Conservation (phyloP, 2,329 filamentous ascomycete species). For the Claviceps citrina region DNA sequence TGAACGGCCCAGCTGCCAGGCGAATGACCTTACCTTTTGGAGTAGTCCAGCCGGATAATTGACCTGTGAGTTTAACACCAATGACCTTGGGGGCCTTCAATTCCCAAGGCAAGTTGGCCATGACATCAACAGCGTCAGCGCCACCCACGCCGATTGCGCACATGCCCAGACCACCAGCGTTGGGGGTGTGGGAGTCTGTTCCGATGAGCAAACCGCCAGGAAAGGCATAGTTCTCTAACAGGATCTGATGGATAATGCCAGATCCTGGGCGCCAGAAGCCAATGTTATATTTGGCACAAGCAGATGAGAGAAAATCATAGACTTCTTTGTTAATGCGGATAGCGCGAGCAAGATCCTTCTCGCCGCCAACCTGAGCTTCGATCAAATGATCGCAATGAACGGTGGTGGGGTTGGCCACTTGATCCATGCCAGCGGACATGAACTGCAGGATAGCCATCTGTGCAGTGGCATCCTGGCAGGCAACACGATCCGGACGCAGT, state of each 20-base stretch:
- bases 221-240: slow-evolving; percentile 98
- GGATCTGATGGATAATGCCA: slow-evolving; percentile 98
- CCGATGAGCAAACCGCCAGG: slow-evolving; percentile 95
- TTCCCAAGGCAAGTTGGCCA: slow-evolving; percentile 95
- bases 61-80: slow-evolving; percentile 84
- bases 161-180: slow-evolving; percentile 92
- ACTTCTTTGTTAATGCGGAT: slow-evolving; percentile 96
- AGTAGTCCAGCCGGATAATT: slow-evolving; percentile 78
- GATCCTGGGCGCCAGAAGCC: slow-evolving; percentile 98
- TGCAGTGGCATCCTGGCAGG: slow-evolving; percentile 97
- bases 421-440: slow-evolving; percentile 96
- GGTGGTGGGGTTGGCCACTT: slow-evolving; percentile 83
- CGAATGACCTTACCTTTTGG: slow-evolving; percentile 57
- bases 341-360: slow-evolving; percentile 84
- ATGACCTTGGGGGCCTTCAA: slow-evolving; percentile 95
- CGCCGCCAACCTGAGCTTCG: slow-evolving; percentile 85
- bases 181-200: slow-evolving; percentile 95
- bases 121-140: slow-evolving; percentile 96
- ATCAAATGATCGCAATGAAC: slow-evolving; percentile 99
- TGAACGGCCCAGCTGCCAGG: background rate
- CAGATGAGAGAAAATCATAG: slow-evolving; percentile 87
- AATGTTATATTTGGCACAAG: slow-evolving; percentile 98
- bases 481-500: slow-evolving; percentile 91
- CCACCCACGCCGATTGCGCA: slow-evolving; percentile 90
- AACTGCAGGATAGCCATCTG: slow-evolving; percentile 99